Percentiles rank a stretch among this genome's conserved stretches.
Evolutionary conservation across 2,329 filamentous ascomycete species (phyloP).

Genomic region (Aspergillus sojae): DNA sequence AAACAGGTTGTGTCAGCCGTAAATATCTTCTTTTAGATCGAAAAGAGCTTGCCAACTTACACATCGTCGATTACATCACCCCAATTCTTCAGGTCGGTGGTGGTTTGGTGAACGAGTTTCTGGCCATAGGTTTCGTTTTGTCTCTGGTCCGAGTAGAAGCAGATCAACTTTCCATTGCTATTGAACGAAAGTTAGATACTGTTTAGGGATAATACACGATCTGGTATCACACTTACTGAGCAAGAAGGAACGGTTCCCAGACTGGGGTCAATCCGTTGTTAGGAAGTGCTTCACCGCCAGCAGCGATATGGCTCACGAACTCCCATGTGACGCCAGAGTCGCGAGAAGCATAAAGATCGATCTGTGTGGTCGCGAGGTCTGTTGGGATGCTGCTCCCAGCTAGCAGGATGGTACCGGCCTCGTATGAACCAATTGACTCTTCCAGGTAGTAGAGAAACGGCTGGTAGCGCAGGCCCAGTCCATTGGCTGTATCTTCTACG

Average conservation of each 20-base stretch:
- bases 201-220: background rate
- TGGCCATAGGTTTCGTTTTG: constrained; percentile 65
- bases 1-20: background rate
- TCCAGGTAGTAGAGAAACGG: constrained; percentile 69
- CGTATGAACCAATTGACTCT: constrained; percentile 58
- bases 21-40: background rate
- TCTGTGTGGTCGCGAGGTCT: constrained; percentile 64
- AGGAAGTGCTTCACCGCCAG: constrained; percentile 63
- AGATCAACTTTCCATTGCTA: constrained; percentile 59
- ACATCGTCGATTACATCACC: constrained; percentile 64
- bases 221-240: constrained; percentile 42
- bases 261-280: constrained; percentile 69
- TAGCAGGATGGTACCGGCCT: constrained; percentile 64
- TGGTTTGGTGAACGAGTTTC: constrained; percentile 67
- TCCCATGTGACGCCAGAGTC: constrained; percentile 66
- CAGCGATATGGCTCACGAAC: constrained; percentile 67
- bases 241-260: constrained; percentile 71
- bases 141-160: constrained; percentile 73
- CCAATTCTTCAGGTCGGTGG: constrained; percentile 64
- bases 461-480: constrained; percentile 69
- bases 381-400: constrained; percentile 59
- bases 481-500: constrained; percentile 65
- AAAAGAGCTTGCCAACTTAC: constrained; percentile 14
- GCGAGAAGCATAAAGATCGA: constrained; percentile 68
- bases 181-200: constrained; percentile 3